phyloP scores from a whole-genome alignment of 176 grass and related monocot genomes.

The Oryza glumipatula region DNA sequence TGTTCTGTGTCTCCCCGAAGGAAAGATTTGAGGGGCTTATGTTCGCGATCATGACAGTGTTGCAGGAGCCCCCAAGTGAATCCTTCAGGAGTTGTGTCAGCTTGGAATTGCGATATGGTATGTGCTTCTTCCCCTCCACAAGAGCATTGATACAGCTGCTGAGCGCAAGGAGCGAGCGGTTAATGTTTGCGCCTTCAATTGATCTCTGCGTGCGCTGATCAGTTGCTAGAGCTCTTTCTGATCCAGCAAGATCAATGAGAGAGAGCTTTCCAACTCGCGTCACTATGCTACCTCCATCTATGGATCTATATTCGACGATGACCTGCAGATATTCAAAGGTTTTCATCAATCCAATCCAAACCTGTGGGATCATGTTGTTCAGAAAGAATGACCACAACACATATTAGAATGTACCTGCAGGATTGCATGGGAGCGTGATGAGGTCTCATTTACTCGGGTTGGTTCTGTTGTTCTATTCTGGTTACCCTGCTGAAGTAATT shows the following conservation, averaged over 20 bases:
- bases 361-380: neutral
- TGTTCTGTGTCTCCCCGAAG: slow-evolving; percentile 96
- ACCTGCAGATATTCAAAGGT: slow-evolving; percentile 55
- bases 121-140: slow-evolving; percentile 97
- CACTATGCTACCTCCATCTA: slow-evolving; percentile 53
- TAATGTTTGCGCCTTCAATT: slow-evolving; percentile 94
- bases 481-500: slow-evolving; percentile 94
- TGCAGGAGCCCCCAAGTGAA: slow-evolving; percentile 86
- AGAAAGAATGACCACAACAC: neutral
- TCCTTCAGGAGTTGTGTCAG: slow-evolving; percentile 97
- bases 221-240: slow-evolving; percentile 93
- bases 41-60: slow-evolving; percentile 98
- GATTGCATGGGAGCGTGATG: slow-evolving; percentile 95
- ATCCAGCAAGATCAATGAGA: slow-evolving; percentile 93
- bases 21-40: slow-evolving; percentile 71
- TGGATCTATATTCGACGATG: slow-evolving; percentile 76
- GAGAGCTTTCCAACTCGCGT: slow-evolving; percentile 83
- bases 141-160: slow-evolving; percentile 93
- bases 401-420: slow-evolving; percentile 64
- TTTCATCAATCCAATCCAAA: slow-evolving; percentile 22
- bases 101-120: slow-evolving; percentile 96
- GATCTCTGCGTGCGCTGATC: slow-evolving; percentile 84
- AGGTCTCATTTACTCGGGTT: slow-evolving; percentile 88
- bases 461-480: slow-evolving; percentile 95
- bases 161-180: slow-evolving; percentile 88